Base-by-base conservation (phyloP, 352 stramenopile species). In the Globisporangium uncinulatum region DNA sequence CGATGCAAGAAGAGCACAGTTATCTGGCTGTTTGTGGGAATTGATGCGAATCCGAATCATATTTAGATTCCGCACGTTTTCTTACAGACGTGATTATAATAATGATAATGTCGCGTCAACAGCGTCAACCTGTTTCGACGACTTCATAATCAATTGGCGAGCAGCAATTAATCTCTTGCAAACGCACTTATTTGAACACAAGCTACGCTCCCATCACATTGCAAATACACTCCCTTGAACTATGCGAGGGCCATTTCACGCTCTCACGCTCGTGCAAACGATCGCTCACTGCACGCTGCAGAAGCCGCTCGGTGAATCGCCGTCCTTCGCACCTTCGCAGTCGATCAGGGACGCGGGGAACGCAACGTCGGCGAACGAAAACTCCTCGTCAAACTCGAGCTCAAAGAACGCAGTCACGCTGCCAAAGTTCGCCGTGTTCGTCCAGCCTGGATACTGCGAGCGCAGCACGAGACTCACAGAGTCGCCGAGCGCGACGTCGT, bases 401-500 rank as follows among this genome's bases (percentile, higher is more conserved):
- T 62, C 50, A 49, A 87, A 84, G 47, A 65, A 81, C 47, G 69
- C 68, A 6, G 52, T 67, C 10, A 92, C 59, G 3, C 66, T 64
- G 10, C 65, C 82, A 44, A 71, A 86, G 49, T 74, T 84, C 4
- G 73, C 79, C 31, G 66, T 66, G 65, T 92, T 92, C 31, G 69
- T 52, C 82, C 79, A 92, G 0, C 76, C 82, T 13, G 72, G 69
- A 54, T 58, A 65, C 52, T 56, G 45, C 21, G 82, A 89, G 8
- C 76, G 71, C 36, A 90, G 60, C 6, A 63, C 17, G 34, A 92
- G 70, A 4, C 73, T 69, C 24, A 89, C 59, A 14, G 66, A 67
- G 45, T 76, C 65, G 14, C 79, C 82, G 2, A 77, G 42, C 13
- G 62, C 59, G 9, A 92, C 59, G 20, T 70, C 41, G 24, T 62